These are phyloP conservation scores for Syzygium aromaticum DNA, from an alignment of 345 rosid species.

Conservation along the genomic window DNA sequence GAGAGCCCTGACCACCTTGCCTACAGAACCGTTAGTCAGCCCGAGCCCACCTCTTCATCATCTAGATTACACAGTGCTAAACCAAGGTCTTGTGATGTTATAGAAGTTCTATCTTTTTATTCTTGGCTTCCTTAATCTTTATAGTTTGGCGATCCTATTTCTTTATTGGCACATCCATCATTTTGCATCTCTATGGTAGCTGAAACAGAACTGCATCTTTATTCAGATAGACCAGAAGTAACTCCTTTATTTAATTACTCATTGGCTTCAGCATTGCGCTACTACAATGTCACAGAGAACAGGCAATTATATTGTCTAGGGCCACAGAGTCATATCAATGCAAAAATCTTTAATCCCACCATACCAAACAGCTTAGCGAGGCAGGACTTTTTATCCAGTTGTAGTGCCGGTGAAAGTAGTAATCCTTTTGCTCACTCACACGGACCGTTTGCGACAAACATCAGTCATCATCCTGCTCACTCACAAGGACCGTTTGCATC, in stretches of 20 bases:
- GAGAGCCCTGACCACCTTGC: constrained; percentile 20
- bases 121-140: not conserved
- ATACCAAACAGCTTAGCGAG: not conserved
- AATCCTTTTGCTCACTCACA: not conserved
- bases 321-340: not conserved
- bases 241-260: not conserved
- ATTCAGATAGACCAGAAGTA: not conserved
- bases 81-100: constrained; percentile 29
- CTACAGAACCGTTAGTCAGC: constrained; percentile 6
- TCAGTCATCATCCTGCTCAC: not conserved
- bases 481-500: not conserved
- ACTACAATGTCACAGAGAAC: not conserved
- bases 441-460: not conserved
- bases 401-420: not conserved
- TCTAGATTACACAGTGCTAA: constrained; percentile 11
- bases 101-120: not conserved
- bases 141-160: not conserved
- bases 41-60: constrained; percentile 12
- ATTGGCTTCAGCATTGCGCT: not conserved
- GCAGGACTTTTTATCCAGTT: not conserved
- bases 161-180: not conserved
- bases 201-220: not conserved
- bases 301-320: not conserved
- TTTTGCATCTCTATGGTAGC: not conserved
- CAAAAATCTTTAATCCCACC: not conserved